Evolutionary conservation across 495 filamentous ascomycete species (phyloP), one percentile per base, ranked within the genome.

Genomic region (Penicillium flavigenum): DNA sequence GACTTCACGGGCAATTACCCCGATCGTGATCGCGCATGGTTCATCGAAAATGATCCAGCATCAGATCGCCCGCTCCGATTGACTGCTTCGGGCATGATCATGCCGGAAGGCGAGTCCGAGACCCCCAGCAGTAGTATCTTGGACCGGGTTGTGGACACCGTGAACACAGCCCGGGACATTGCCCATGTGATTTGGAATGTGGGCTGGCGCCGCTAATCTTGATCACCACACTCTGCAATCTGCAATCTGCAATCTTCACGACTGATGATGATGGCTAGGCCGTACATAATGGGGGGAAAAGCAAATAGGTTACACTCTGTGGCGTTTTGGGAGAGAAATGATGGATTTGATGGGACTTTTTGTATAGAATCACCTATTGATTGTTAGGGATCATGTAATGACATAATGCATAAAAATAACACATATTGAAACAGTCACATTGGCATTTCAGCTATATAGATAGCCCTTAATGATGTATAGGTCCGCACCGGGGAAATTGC

Each of bases 121-220:
- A 56, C 76, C 2, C 72, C 80, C 10, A 78, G 75, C 44, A 74
- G 81, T 29, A 79, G 82, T 20, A 74, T 98, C 36, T 83, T 97
- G 60, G 89, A 90, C 56, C 83, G 86, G 60, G 87, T 97, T 22
- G 85, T 94, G 65, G 90, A 98, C 69, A 94, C 92, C 42, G 90
- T 98, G 64, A 97, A 98, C 76, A 98, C 93, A 8, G 92, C 93
- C 43, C 87, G 86, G 61, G 94, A 98, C 63, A 98, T 98, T 63
- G 91, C 88, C 38, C 90, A 96, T 76, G 92, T 98, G 38, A 90
- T 98, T 61, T 96, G 91, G 92, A 98, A 98, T 68, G 94, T 98
- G 53, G 93, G 93, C 36, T 97, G 93, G 94, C 83, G 89, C 62
- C 80, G 84, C 60, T 92, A 65, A 88, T 17, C 20, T 38, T 34